Evolutionary conservation across 345 rosid genomes (phyloP), one percentile per base, ranked within the genome.

Genomic region (Aquilaria sinensis): DNA sequence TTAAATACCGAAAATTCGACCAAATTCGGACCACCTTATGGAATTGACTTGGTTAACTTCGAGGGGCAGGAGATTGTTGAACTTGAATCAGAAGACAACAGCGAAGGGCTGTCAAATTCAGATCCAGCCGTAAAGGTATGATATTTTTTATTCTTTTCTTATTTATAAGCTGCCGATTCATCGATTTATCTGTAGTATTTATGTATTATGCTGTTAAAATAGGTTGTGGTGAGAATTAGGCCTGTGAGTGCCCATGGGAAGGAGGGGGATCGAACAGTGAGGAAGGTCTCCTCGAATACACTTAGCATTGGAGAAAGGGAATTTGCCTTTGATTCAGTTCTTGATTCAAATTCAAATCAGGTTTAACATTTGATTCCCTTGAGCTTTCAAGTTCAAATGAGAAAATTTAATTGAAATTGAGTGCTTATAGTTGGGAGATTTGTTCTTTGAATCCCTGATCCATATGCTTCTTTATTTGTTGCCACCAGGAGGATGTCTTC

Each of bases 171-270:
- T 46, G 30, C 43, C 43, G 43, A 37, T 37, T 4, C 43, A 37
- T 37, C 43, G 8, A 37, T 5, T 37, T 2, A 37, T 37, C 43
- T 5, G 7, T 37, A 9, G 10, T 31, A 70, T 67, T 7, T 37
- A 2, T 53, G 48, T 53, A 29, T 56, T 31, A 34, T 66, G 11
- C 47, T 57, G 33, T 73, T 63, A 3, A 7, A 6, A 54, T 68
- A 92, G 97, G 97, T 88, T 71, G 87, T 79, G 55, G 95, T 87
- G 79, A 83, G 99, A 77, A 75, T 94, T 61, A 88, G 81, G 66
- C 91, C 88, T 8, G 71, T 59, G 7, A 82, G 62, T 62, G 78
- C 68, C 31, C 71, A 57, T 30, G 81, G 71, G 67, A 71, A 68
- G 45, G 83, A 72, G 53, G 76, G 78, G 30, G 69, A 74, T 50